A percentile compares a stretch with the other conserved stretches of the same genome.
phyloP scores from a whole-genome alignment of 2,329 filamentous ascomycete genomes.

The Ophiostoma novo-ulmi region DNA sequence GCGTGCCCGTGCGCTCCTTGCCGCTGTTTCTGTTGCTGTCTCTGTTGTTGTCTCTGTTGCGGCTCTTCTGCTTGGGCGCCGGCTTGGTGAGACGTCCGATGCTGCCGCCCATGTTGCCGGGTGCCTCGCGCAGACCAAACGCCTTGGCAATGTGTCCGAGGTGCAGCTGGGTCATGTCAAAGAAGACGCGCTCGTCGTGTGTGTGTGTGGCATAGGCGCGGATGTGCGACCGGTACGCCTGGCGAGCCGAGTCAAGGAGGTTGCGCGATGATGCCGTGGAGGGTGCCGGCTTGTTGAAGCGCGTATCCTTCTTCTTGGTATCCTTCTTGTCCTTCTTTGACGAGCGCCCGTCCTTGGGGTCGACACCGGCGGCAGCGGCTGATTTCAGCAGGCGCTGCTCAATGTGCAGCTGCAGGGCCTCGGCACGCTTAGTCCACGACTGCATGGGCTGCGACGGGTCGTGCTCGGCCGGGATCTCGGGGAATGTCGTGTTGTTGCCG shows the following conservation, averaged over 20 bases:
- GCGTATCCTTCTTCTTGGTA: constrained; percentile 16
- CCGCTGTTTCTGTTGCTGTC: constrained; percentile 20
- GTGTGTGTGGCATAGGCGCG: constrained; percentile 93
- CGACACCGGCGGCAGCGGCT: constrained; percentile 1
- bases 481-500: constrained; percentile 3
- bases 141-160: constrained; percentile 91
- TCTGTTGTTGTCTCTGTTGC: constrained; percentile 6
- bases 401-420: constrained; percentile 54
- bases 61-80: constrained; percentile 33
- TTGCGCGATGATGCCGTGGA: constrained; percentile 37
- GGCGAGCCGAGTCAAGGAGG: constrained; percentile 72
- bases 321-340: constrained; percentile 14
- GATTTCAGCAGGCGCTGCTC: constrained; percentile 51
- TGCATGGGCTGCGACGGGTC: constrained; percentile 38
- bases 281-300: neutral
- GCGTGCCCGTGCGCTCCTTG: constrained; percentile 18
- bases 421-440: constrained; percentile 43
- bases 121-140: constrained; percentile 83
- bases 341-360: constrained; percentile 26
- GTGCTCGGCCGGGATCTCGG: constrained; percentile 33
- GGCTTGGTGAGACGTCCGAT: constrained; percentile 43
- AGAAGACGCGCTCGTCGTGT: constrained; percentile 75
- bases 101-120: constrained; percentile 68
- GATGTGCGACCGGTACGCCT: constrained; percentile 87
- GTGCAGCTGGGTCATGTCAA: constrained; percentile 88